A percentile compares a stretch with the other conserved stretches of the same genome.
phyloP scores from a whole-genome alignment of 1,284 basidiomycete species.

The Ustanciosporium gigantosporum region DNA sequence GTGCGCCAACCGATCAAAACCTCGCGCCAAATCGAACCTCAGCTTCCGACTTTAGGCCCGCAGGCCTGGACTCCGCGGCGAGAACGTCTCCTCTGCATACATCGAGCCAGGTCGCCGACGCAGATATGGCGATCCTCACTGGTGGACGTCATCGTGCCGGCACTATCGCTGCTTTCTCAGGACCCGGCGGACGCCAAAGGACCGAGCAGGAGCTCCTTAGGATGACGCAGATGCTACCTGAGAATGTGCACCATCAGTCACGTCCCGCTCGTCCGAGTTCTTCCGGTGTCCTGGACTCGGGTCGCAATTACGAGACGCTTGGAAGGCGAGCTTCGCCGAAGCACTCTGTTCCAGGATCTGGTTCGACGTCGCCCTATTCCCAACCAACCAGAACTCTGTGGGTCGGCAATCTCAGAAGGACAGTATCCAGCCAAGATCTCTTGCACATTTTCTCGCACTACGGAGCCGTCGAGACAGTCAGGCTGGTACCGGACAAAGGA shows the following conservation, averaged over 20 bases:
- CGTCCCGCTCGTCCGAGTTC: constrained; percentile 8
- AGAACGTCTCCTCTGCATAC: background rate
- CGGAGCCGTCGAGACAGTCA: constrained; percentile 90
- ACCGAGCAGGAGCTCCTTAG: constrained; percentile 51
- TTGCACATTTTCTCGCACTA: constrained; percentile 93
- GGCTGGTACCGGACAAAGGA: constrained; percentile 95
- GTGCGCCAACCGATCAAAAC: no score
- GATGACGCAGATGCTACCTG: constrained; percentile 29
- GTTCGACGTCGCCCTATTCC: constrained; percentile 63
- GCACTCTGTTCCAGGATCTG: constrained; percentile 4
- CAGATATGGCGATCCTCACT: constrained; percentile 1
- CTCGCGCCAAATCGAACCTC: no score
- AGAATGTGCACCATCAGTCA: constrained; percentile 4
- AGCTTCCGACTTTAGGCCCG: no score
- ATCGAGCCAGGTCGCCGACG: background rate
- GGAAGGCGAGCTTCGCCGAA: constrained; percentile 6
- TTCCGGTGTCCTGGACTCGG: constrained; percentile 12
- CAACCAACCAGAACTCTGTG: constrained; percentile 92
- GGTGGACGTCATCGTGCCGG: constrained; percentile 48
- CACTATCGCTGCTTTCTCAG: constrained; percentile 53
- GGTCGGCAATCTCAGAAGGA: constrained; percentile 94
- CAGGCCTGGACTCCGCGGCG: background rate
- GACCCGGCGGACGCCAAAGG: constrained; percentile 47
- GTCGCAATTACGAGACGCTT: constrained; percentile 5
- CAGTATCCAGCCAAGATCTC: constrained; percentile 89